Evolutionary conservation across 164 flowering plant genomes (phyloP).

Genomic region (Saururus chinensis): DNA sequence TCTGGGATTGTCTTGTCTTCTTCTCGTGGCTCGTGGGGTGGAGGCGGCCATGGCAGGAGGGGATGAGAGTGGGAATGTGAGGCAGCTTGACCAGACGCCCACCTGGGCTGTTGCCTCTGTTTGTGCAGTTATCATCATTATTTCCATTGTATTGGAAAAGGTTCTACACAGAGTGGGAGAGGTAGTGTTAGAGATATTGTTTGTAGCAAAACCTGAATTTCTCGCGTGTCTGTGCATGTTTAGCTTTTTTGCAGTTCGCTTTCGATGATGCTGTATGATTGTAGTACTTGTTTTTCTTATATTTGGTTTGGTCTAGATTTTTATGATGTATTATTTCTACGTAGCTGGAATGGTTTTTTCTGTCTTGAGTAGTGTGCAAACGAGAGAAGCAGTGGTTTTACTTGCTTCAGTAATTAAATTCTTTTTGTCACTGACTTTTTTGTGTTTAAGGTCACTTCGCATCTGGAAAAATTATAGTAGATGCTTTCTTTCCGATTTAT

Average conservation of each 20-base stretch:
- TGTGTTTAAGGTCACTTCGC: too few species aligned
- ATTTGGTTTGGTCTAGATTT: not conserved
- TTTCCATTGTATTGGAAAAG: conserved; percentile 61
- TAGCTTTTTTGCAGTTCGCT: not conserved
- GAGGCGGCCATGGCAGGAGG: conserved; percentile 31
- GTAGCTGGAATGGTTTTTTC: not conserved
- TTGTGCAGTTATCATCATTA: conserved; percentile 51
- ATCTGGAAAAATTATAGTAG: too few species aligned
- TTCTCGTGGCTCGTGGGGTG: not conserved
- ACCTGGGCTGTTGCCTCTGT: conserved; percentile 84
- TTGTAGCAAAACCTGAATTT: too few species aligned
- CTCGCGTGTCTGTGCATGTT: too few species aligned
- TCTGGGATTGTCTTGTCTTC: not conserved
- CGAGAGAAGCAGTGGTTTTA: conserved; percentile 24
- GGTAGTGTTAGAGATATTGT: conserved; percentile 26
- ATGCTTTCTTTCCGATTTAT: too few species aligned
- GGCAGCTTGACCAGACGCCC: conserved; percentile 67
- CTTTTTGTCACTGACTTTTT: too few species aligned
- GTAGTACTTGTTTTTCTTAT: not conserved
- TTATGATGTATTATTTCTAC: not conserved
- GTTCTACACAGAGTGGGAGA: conserved; percentile 55
- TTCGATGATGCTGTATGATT: not conserved
- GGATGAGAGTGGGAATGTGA: conserved; percentile 8
- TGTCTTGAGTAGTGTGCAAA: conserved; percentile 50
- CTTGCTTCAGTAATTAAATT: too few species aligned